phyloP scores from a whole-genome alignment of 495 filamentous ascomycete genomes.

The Clavariopsis aquatica region DNA sequence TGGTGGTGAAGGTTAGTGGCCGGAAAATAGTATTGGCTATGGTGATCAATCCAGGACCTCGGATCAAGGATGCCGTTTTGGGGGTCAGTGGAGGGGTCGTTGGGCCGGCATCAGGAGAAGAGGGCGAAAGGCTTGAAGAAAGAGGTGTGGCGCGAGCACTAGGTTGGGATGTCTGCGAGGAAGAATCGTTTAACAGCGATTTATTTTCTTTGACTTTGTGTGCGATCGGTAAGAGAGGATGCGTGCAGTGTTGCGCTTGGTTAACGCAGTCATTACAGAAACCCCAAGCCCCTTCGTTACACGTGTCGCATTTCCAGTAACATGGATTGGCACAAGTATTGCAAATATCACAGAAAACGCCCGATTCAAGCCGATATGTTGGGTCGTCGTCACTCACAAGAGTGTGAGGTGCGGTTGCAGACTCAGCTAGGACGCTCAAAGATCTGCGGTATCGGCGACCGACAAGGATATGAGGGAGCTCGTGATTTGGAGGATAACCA shows the following conservation, averaged over 20 bases:
- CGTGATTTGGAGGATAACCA: conserved; percentile 47
- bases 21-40: conserved; percentile 46
- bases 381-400: conserved; percentile 65
- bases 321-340: conserved; percentile 69
- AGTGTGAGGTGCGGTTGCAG: neutral
- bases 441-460: conserved; percentile 69
- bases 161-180: conserved; percentile 4
- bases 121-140: conserved; percentile 13
- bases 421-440: conserved; percentile 37
- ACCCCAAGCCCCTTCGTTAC: conserved; percentile 91
- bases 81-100: conserved; percentile 35
- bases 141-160: conserved; percentile 9
- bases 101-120: conserved; percentile 6
- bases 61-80: conserved; percentile 36
- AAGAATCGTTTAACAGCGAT: conserved; percentile 33
- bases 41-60: conserved; percentile 46
- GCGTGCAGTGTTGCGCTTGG: conserved; percentile 72
- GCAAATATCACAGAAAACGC: conserved; percentile 81
- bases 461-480: conserved; percentile 64
- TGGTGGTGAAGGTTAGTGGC: conserved; percentile 65
- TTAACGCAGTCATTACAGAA: conserved; percentile 84
- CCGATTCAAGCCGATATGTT: conserved; percentile 65
- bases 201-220: conserved; percentile 42
- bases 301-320: conserved; percentile 79
- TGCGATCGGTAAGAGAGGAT: conserved; percentile 69